A percentile compares a stretch with the other conserved stretches of the same genome.
Evolutionary conservation across 495 filamentous ascomycete genomes (phyloP).

Genomic region (Aspergillus funiculosus): DNA sequence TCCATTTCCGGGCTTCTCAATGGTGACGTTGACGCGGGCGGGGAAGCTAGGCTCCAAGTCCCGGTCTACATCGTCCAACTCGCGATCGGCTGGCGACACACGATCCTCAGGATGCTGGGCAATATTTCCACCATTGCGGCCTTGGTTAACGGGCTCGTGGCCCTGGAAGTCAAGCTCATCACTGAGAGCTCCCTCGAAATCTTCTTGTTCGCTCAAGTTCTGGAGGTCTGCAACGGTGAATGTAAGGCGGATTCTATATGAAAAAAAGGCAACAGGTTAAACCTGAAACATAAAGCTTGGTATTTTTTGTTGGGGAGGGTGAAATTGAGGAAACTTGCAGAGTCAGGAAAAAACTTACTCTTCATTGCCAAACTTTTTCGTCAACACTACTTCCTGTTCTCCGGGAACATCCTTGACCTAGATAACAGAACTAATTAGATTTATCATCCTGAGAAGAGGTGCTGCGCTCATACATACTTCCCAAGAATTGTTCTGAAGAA

Average conservation of each 20-base stretch:
- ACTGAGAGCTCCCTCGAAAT: slow-evolving; percentile 42
- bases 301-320: background rate
- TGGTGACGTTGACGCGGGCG: slow-evolving; percentile 74
- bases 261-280: slow-evolving; percentile 6
- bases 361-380: slow-evolving; percentile 80
- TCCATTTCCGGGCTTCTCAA: slow-evolving; percentile 78
- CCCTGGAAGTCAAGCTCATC: slow-evolving; percentile 49
- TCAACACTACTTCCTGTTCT: slow-evolving; percentile 79
- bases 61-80: slow-evolving; percentile 42
- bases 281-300: background rate
- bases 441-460: background rate
- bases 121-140: slow-evolving; percentile 42
- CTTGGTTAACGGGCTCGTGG: slow-evolving; percentile 51
- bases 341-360: slow-evolving; percentile 49
- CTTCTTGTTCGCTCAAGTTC: slow-evolving; percentile 58
- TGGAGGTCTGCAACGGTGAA: slow-evolving; percentile 93
- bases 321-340: background rate
- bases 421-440: background rate
- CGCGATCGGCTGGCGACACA: slow-evolving; percentile 53
- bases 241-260: slow-evolving; percentile 70
- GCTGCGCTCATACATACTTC: slow-evolving; percentile 45
- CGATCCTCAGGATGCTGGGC: slow-evolving; percentile 54
- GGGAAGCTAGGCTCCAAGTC: slow-evolving; percentile 61
- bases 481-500: slow-evolving; percentile 67
- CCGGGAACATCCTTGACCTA: slow-evolving; percentile 73